Conservation (phyloP, 2,329 filamentous ascomycete genomes). For the Thermoascus crustaceus region DNA sequence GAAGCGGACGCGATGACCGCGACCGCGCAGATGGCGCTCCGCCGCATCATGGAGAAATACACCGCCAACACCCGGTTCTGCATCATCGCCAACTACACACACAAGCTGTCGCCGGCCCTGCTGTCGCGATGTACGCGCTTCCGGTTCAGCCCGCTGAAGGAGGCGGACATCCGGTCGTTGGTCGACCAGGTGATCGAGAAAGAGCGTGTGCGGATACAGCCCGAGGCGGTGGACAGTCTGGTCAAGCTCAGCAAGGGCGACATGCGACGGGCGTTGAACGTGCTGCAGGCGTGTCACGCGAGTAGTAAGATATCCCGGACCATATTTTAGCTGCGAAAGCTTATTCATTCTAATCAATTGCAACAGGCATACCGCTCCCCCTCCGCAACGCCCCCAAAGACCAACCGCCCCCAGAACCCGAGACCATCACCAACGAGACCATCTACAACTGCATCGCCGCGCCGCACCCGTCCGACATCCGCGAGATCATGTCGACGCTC, state of each 20-base stretch:
- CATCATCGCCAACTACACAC: conserved; percentile 97
- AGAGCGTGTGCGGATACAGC: conserved; percentile 74
- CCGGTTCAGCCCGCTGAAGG: conserved; percentile 86
- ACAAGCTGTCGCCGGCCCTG: conserved; percentile 89
- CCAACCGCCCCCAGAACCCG: conserved; percentile 55
- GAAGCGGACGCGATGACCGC: conserved; percentile 99
- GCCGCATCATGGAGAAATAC: conserved; percentile 98
- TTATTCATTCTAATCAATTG: conserved; percentile 7
- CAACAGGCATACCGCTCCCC: conserved; percentile 59
- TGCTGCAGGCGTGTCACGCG: conserved; percentile 91
- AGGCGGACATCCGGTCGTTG: conserved; percentile 71
- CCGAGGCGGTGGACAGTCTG: conserved; percentile 72
- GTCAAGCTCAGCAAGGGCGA: conserved; percentile 87
- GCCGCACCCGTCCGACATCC: conserved; percentile 81
- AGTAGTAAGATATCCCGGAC: conserved; percentile 72
- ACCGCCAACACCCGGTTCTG: conserved; percentile 96
- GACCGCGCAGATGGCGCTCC: conserved; percentile 92
- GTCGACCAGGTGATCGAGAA: conserved; percentile 86
- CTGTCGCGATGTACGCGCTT: conserved; percentile 92
- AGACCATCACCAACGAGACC: conserved; percentile 80
- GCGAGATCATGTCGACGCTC: conserved; percentile 73
- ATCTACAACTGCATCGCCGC: conserved; percentile 98
- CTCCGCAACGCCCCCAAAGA: conserved; percentile 52
- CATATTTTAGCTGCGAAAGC: neutral
- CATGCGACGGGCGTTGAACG: conserved; percentile 90